phyloP scores from a whole-genome alignment of 2,329 filamentous ascomycete species.

The Fusarium hainanense region DNA sequence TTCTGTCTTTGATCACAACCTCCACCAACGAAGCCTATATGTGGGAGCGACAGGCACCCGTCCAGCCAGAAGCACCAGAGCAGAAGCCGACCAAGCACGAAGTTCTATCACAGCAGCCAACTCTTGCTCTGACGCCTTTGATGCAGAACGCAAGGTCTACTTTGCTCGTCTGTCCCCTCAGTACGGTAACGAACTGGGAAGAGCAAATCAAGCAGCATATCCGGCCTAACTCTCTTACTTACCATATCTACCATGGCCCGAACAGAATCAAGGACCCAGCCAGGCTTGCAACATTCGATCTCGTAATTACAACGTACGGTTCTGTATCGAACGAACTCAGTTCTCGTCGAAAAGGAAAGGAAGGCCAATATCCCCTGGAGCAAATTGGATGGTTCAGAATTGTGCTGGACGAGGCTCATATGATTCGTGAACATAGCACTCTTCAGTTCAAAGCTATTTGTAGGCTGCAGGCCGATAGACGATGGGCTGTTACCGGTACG shows the following conservation, averaged over 20 bases:
- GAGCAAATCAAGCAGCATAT: constrained; percentile 90
- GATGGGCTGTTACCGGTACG: constrained; percentile 98
- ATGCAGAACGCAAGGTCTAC: constrained; percentile 80
- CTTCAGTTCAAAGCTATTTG: constrained; percentile 88
- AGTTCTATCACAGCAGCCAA: constrained; percentile 50
- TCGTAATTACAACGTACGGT: constrained; percentile 93
- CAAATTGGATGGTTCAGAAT: constrained; percentile 93
- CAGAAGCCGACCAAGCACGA: constrained; percentile 52
- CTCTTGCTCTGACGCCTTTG: constrained; percentile 63
- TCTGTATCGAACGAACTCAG: constrained; percentile 84
- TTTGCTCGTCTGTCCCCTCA: constrained; percentile 87
- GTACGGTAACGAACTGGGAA: constrained; percentile 94
- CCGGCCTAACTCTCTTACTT: constrained; percentile 70
- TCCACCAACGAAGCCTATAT: constrained; percentile 70
- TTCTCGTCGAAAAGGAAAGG: constrained; percentile 69
- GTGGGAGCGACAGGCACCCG: constrained; percentile 68
- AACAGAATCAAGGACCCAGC: constrained; percentile 76
- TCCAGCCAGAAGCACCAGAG: constrained; percentile 59
- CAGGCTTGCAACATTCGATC: constrained; percentile 77
- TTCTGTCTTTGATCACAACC: constrained; percentile 79
- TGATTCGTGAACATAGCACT: constrained; percentile 87
- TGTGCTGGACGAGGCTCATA: constrained; percentile 93
- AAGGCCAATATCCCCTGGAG: constrained; percentile 72
- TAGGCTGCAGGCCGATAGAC: constrained; percentile 78
- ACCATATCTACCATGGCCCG: constrained; percentile 88